Evolutionary conservation across 768 basidiomycete genomes (phyloP), one percentile per base, ranked within the genome.

Genomic region (Trametes maxima): DNA sequence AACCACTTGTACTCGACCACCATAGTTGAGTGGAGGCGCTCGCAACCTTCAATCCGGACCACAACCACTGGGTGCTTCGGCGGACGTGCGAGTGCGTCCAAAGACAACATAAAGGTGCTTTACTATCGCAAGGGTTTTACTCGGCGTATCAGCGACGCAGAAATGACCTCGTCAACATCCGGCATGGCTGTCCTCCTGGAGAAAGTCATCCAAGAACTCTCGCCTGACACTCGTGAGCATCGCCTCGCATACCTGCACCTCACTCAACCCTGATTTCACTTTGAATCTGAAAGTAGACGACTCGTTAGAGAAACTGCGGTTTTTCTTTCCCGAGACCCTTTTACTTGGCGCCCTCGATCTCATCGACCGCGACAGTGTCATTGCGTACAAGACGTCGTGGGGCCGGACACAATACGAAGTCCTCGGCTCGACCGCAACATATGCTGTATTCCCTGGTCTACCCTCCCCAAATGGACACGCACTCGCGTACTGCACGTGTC

Each of bases 301-400:
- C 48, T 72, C 77, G 8, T 65, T 90, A n/a, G 77, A 80, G 57
- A 80, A 79, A 59, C 78, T 92, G 11, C 78, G 80, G 24, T 72
- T 78, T 42, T 69, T 91, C 54, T 80, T 92, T 65, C 82, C 90
- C 1, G 86, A 89, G 59, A 79, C 76, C 19, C 76, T 87, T 14
- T 72, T 92, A 19, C 68, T 90, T 2, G 87, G 88, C 19, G 89
- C 92, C 5, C 73, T 94, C 24, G 89, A 94, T 68, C 75, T 93
- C n/a, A 78, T 92, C 45, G 92, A 94, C 72, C 79, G 83, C 33
- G 81, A 82, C 59, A 82, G 82, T 65, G 92, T 92, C 21, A 77
- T 90, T 62, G 83, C 83, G 62, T 86, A 84, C 68, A 76, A 65
- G 13, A 81, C 82, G 2, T 72, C 83, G 0, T 86, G 85, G 81